Base-by-base conservation (phyloP, 2,329 filamentous ascomycete species). In the Sporothrix dimorphospora region DNA sequence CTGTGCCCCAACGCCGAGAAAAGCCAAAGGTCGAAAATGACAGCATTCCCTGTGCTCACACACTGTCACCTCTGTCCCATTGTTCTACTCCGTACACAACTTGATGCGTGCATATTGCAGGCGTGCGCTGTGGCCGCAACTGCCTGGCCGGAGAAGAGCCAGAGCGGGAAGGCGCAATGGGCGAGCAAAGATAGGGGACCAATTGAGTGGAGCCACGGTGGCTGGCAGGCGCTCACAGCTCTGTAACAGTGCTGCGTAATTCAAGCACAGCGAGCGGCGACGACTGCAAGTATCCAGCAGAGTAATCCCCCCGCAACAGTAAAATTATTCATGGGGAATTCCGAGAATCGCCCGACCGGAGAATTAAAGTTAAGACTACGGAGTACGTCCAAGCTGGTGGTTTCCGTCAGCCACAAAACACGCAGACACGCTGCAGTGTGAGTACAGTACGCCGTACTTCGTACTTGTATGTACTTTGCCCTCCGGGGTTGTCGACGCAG, bases 341-440 rank as follows among this genome's bases (percentile, higher is more conserved):
- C 59, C 59, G 59, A 65, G 59, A 65, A 65, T 45, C 21, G 59
- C 16, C 59, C 59, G 59, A 27, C 59, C n/a, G 21, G 59, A 27
- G 38, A 65, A 65, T 27, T 38, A 16, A 30, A 59, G 30, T 14
- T 40, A 42, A 27, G 5, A 14, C 7, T 49, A n/a, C 47, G 7
- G 6, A 7, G 9, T 65, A 1, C 14, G 59, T 45, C 59, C 59
- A 65, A 16, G 1, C 38, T 42, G 38, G n/a, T 45, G 38, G 59
- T n/a, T 27, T 63, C 21, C n/a, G 11, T 65, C 38, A 27, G 59
- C n/a, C 11, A 65, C 59, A 42, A 24, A 40, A 6, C 42, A 61
- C 34, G 34, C 53, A 24, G 21, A 6, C 42, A 61, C 34, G 34
- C 53, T 21, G 57, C 30, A 12, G 59, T 63, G 38, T n/a, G 27